phyloP scores from a whole-genome alignment of 495 filamentous ascomycete species.

The Recurvomyces mirabilis region DNA sequence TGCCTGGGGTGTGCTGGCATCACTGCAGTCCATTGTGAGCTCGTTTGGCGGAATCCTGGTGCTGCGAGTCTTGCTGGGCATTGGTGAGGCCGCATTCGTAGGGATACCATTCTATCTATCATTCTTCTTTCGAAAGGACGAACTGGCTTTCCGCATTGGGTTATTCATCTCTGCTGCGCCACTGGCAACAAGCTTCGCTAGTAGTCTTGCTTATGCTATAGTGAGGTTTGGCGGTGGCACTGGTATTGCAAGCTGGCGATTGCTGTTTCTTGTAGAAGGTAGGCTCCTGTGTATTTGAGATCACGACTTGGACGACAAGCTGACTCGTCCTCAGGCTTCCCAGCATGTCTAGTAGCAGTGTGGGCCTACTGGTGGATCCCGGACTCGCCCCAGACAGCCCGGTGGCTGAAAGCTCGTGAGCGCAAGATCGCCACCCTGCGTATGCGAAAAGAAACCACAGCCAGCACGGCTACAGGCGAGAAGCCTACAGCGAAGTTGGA shows the following conservation, averaged over 20 bases:
- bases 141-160: constrained; percentile 50
- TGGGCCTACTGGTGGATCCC: constrained; percentile 44
- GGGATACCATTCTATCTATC: constrained; percentile 54
- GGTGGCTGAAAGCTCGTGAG: constrained; percentile 39
- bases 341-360: constrained; percentile 46
- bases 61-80: constrained; percentile 37
- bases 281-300: no score
- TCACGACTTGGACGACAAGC: no score
- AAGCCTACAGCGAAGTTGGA: constrained; percentile 1
- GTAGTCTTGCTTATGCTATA: constrained; percentile 49
- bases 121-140: constrained; percentile 48
- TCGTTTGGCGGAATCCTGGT: constrained; percentile 37
- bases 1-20: constrained; percentile 52
- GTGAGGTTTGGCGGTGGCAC: constrained; percentile 34
- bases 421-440: constrained; percentile 40
- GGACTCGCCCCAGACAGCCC: constrained; percentile 41
- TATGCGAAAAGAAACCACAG: constrained; percentile 34
- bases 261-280: constrained; percentile 51
- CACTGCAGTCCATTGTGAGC: constrained; percentile 56
- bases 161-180: constrained; percentile 54
- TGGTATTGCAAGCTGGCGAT: constrained; percentile 48
- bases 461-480: background rate
- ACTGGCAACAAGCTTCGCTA: constrained; percentile 58
- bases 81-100: constrained; percentile 52
- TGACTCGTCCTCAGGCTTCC: no score